A percentile compares a stretch with the other conserved stretches of the same genome.
These are phyloP conservation scores for Elsinoe fawcettii DNA, from an alignment of 2,329 filamentous ascomycete genomes.

Conservation along the genomic window DNA sequence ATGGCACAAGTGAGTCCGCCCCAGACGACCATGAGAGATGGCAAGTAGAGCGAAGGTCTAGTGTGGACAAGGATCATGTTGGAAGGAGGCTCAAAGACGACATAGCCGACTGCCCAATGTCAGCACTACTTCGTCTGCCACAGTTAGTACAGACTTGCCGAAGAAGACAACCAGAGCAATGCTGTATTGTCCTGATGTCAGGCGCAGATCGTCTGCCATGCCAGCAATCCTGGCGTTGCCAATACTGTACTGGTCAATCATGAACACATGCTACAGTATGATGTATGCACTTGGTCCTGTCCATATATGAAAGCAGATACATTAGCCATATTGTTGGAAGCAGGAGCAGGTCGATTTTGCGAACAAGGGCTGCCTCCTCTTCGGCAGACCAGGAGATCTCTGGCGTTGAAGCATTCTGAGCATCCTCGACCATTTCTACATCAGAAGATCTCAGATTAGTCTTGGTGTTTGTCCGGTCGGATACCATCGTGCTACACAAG, in stretches of 20 bases:
- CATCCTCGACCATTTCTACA: not conserved
- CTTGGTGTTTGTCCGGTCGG: no score
- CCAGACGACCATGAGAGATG: conserved; percentile 49
- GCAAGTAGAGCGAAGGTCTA: conserved; percentile 44
- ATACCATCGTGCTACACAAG: no score
- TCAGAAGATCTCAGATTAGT: no score
- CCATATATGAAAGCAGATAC: conserved; percentile 44
- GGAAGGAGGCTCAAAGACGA: conserved; percentile 47
- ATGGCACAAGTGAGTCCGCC: conserved; percentile 44
- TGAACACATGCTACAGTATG: not conserved
- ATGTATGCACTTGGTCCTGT: conserved; percentile 21
- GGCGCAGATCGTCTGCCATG: conserved; percentile 41
- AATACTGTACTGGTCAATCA: conserved; percentile 26
- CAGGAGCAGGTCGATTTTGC: conserved; percentile 39
- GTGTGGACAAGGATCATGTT: conserved; percentile 47
- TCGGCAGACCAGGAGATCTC: not conserved
- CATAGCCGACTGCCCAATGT: conserved; percentile 34
- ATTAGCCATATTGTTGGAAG: conserved; percentile 45
- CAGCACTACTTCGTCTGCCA: not conserved
- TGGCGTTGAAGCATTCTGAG: not conserved
- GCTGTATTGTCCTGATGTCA: conserved; percentile 45
- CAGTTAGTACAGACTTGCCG: not conserved
- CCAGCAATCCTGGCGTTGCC: conserved; percentile 47
- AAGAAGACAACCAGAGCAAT: conserved; percentile 49
- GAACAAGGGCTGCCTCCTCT: conserved; percentile 13